Percentiles rank a stretch among this genome's conserved stretches.
Evolutionary conservation across 2,329 filamentous ascomycete genomes (phyloP).

Genomic region (Diplodia intermedia): DNA sequence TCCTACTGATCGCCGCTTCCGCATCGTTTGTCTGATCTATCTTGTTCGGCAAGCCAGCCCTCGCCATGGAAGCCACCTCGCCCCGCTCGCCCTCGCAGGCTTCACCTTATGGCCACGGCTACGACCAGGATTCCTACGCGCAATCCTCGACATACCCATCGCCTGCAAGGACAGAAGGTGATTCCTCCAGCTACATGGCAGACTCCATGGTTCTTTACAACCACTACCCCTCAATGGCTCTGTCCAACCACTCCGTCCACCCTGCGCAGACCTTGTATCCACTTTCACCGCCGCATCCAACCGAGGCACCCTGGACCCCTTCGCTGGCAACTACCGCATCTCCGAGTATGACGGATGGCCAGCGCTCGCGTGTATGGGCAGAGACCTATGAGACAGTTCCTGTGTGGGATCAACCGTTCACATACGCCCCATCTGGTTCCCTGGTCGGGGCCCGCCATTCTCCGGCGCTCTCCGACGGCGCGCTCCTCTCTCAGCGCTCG

Average conservation of each 20-base stretch:
- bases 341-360: constrained; percentile 40
- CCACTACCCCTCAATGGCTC: constrained; percentile 36
- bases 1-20: constrained; percentile 8
- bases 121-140: constrained; percentile 31
- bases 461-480: constrained; percentile 27
- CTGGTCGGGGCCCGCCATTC: constrained; percentile 13
- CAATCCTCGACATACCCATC: constrained; percentile 47
- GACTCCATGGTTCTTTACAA: constrained; percentile 47
- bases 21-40: neutral
- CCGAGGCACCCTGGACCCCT: constrained; percentile 42
- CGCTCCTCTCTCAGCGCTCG: constrained; percentile 43
- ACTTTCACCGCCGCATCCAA: constrained; percentile 47
- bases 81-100: constrained; percentile 25
- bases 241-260: constrained; percentile 32
- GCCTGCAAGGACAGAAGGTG: constrained; percentile 43
- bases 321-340: constrained; percentile 42
- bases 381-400: constrained; percentile 21
- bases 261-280: constrained; percentile 39
- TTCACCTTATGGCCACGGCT: constrained; percentile 6
- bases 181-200: constrained; percentile 39
- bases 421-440: constrained; percentile 10
- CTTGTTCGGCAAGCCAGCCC: constrained; percentile 12
- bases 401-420: constrained; percentile 16
- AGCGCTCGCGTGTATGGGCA: constrained; percentile 6
- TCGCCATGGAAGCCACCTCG: constrained; percentile 21